phyloP scores from a whole-genome alignment of 352 stramenopile genomes.

The Phytophthora tubulina region DNA sequence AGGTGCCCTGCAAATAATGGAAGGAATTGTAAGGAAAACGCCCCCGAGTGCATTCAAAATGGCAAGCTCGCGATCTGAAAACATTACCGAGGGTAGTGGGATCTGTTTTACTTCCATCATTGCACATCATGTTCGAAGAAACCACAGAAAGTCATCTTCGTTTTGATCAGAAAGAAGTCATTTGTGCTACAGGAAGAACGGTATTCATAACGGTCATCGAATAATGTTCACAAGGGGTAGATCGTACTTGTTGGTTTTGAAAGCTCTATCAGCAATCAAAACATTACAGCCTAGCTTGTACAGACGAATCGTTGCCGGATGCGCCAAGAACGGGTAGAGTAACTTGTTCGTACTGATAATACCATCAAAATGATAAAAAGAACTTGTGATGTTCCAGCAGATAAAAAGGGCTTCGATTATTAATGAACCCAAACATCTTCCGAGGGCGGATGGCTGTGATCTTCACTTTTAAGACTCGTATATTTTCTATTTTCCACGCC shows the following conservation, averaged over 20 bases:
- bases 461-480: neutral
- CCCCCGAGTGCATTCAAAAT: neutral
- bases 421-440: neutral
- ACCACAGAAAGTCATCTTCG: neutral
- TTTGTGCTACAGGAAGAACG: neutral
- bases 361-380: neutral
- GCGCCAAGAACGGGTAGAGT: neutral
- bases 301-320: neutral
- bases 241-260: constrained; percentile 2
- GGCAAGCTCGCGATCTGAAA: neutral
- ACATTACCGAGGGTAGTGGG: neutral
- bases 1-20: neutral
- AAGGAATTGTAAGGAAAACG: neutral
- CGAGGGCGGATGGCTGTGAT: neutral
- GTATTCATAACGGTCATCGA: neutral
- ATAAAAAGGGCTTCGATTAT: too few relatives aligned
- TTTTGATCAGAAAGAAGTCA: neutral
- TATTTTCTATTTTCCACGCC: too few relatives aligned
- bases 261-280: neutral
- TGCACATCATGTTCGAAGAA: neutral
- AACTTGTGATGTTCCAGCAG: neutral
- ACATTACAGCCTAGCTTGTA: neutral
- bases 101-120: neutral
- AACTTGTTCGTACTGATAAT: neutral
- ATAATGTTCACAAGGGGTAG: neutral